Conservation (phyloP, 352 stramenopile species). For the Pythium dissimile region DNA sequence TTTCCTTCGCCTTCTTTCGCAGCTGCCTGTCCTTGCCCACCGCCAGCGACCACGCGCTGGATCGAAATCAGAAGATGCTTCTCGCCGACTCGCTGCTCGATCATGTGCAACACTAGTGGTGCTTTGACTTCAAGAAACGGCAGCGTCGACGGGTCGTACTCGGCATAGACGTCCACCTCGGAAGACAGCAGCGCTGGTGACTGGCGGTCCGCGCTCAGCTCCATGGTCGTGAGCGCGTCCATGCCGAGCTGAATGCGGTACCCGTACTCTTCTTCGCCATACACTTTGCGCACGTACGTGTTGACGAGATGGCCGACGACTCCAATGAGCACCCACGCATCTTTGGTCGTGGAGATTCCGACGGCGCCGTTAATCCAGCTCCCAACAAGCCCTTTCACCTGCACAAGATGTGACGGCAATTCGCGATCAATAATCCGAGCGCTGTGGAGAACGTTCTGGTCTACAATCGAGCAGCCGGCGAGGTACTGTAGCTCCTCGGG, state of each 20-base stretch:
- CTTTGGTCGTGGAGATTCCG: conserved; percentile 80
- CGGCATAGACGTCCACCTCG: conserved; percentile 81
- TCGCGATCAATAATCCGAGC: conserved; percentile 79
- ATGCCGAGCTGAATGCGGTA: conserved; percentile 85
- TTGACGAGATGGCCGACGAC: conserved; percentile 81
- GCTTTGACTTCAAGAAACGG: conserved; percentile 81
- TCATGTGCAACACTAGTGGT: conserved; percentile 84
- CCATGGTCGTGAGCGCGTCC: conserved; percentile 83
- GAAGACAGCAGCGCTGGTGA: conserved; percentile 63
- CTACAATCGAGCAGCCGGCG: conserved; percentile 61
- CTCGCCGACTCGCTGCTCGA: conserved; percentile 73
- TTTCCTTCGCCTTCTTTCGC: conserved; percentile 24
- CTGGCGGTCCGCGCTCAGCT: conserved; percentile 62
- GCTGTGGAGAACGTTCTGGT: conserved; percentile 79
- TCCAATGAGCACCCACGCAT: conserved; percentile 81
- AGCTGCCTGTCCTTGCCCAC: conserved; percentile 3
- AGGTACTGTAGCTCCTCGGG: conserved; percentile 70
- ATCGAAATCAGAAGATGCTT: conserved; percentile 77
- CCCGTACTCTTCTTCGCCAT: conserved; percentile 81
- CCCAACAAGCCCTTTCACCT: conserved; percentile 73
- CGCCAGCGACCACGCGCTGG: conserved; percentile 68
- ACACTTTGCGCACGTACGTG: conserved; percentile 73
- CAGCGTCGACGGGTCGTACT: conserved; percentile 70
- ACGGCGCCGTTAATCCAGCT: conserved; percentile 80
- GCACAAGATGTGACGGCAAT: conserved; percentile 72